Percentiles rank a stretch among this genome's conserved stretches.
phyloP scores from a whole-genome alignment of 768 basidiomycete species.

The Dioszegia crocea region DNA sequence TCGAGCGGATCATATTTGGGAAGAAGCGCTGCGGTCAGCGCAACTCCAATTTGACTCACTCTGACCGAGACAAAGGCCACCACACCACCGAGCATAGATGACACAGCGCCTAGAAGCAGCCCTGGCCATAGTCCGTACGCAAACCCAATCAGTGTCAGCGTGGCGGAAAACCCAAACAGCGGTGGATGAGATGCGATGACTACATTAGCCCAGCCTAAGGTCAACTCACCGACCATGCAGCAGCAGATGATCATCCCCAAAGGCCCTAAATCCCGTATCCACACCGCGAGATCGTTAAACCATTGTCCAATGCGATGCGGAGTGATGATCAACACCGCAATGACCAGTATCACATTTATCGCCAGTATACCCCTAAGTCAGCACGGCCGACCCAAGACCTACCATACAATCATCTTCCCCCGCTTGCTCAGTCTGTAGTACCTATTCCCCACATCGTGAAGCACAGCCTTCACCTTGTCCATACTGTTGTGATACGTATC shows the following conservation, averaged over 20 bases:
- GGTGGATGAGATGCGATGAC: slow-evolving; percentile 48
- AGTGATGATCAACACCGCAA: slow-evolving; percentile 42
- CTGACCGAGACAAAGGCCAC: slow-evolving; percentile 45
- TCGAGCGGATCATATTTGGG: slow-evolving; percentile 33
- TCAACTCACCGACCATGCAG: slow-evolving; percentile 37
- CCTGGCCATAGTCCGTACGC: slow-evolving; percentile 48
- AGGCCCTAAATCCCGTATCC: slow-evolving; percentile 31
- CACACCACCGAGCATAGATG: slow-evolving; percentile 36
- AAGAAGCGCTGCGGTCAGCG: slow-evolving; percentile 41
- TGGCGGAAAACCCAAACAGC: slow-evolving; percentile 45
- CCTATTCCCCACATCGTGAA: slow-evolving; percentile 2
- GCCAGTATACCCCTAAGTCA: slow-evolving; percentile 26
- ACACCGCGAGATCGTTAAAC: slow-evolving; percentile 37
- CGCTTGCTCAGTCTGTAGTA: slow-evolving; percentile 6
- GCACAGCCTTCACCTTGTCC: not conserved
- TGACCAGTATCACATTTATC: slow-evolving; percentile 33
- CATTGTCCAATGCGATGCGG: slow-evolving; percentile 38
- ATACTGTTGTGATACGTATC: not conserved
- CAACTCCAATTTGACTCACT: slow-evolving; percentile 19
- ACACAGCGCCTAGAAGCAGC: slow-evolving; percentile 29
- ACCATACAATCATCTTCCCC: slow-evolving; percentile 6
- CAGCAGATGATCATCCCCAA: slow-evolving; percentile 36
- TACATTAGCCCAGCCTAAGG: slow-evolving; percentile 1
- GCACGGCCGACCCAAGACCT: not conserved
- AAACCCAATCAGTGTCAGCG: slow-evolving; percentile 48